Base-by-base conservation (phyloP, 805 yeast species). In the Peterozyma toletana region DNA sequence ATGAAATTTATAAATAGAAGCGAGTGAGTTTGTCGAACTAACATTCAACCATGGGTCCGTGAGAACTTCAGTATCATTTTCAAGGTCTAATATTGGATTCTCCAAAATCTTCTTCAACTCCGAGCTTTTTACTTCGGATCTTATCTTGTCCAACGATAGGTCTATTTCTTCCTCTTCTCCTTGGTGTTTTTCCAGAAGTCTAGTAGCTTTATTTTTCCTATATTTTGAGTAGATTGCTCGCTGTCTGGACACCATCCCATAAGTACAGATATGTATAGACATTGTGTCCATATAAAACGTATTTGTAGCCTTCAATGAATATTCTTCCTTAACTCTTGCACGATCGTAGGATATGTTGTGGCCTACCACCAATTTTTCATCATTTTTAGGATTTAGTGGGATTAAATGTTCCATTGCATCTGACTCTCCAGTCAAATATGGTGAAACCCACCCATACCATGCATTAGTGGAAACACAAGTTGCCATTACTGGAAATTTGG, bases 371-470 rank as follows among this genome's bases (percentile, higher is more conserved):
- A 93, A 65, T 50, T 79, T 81, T 6, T 73, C 70, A 2, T 53
- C 53, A 2, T 58, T 57, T 11, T 60, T 58, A 0, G 80, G 68
- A 48, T 86, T 78, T 58, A 91, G 57, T 0, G 98, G 96, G 0
- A 95, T 78, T 43, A 95, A 62, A 52, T 88, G 95, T 30, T 81
- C 73, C 15, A 64, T 55, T 2, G 59, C 52, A 5, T 67, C 64
- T 2, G 78, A 63, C 40, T 77, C 79, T 2, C 74, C 75, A 1
- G 84, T 71, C 16, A 93, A 59, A 57, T 73, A 80, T 0, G 99
- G 99, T 0, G 96, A 88, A 9, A 88, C 80, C 99, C 99, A 93
- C 0, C 82, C 80, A 56, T 90, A 93, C 96, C 97, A 89, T 0
- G 96, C 95, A 9, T 72, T 67, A 0, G 70, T 58, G 0, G 96